These are phyloP conservation scores for Glycine tomentella DNA, from an alignment of 306 rosid genomes.

Conservation along the genomic window DNA sequence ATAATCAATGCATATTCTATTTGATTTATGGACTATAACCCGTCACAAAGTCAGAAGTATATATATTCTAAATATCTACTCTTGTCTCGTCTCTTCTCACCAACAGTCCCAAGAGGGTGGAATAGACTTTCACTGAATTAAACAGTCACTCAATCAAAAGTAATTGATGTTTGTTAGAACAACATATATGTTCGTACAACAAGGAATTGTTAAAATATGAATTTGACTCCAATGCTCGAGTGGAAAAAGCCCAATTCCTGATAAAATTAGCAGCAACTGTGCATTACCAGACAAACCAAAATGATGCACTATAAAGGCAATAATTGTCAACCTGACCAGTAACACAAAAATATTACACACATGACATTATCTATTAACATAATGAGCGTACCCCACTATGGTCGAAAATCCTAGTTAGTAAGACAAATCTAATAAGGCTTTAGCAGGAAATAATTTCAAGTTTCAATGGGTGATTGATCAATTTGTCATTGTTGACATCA, in stretches of 20 bases:
- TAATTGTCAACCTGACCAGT: slow-evolving; percentile 44
- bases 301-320: slow-evolving; percentile 52
- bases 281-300: slow-evolving; percentile 41
- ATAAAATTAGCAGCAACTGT: slow-evolving; percentile 33
- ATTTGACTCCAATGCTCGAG: slow-evolving; percentile 12
- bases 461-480: slow-evolving; percentile 25
- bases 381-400: slow-evolving; percentile 32
- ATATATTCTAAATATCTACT: slow-evolving; percentile 24
- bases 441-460: slow-evolving; percentile 35
- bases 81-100: slow-evolving; percentile 40
- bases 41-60: slow-evolving; percentile 43
- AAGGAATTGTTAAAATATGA: slow-evolving; percentile 29
- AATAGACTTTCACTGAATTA: slow-evolving; percentile 20
- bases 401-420: slow-evolving; percentile 28
- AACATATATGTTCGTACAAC: slow-evolving; percentile 31
- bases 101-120: slow-evolving; percentile 44
- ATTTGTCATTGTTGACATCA: slow-evolving; percentile 13
- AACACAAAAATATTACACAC: slow-evolving; percentile 34
- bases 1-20: slow-evolving; percentile 47
- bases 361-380: slow-evolving; percentile 42
- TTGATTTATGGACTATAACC: slow-evolving; percentile 35
- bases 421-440: slow-evolving; percentile 15
- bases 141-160: slow-evolving; percentile 24
- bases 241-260: background rate
- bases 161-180: slow-evolving; percentile 38